phyloP scores from a whole-genome alignment of 306 rosid species.

The Arachis stenosperma region DNA sequence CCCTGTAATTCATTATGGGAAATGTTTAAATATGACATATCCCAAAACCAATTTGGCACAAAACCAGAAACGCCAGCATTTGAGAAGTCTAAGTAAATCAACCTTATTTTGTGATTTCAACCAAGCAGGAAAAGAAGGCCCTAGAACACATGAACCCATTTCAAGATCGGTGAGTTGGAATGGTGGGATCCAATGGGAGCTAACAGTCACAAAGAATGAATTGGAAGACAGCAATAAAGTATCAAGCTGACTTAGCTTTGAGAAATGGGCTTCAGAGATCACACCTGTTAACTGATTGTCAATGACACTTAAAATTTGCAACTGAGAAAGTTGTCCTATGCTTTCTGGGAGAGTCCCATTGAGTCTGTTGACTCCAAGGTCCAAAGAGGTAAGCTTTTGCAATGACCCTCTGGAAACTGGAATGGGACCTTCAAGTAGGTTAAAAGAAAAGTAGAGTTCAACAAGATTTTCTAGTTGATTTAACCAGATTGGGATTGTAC shows the following conservation, averaged over 20 bases:
- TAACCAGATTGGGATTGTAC: slow-evolving; percentile 34
- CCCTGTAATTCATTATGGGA: slow-evolving; percentile 46
- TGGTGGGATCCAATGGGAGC: slow-evolving; percentile 50
- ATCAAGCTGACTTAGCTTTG: slow-evolving; percentile 30
- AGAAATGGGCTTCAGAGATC: slow-evolving; percentile 49
- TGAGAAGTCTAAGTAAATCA: slow-evolving; percentile 23
- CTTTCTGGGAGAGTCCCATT: slow-evolving; percentile 51
- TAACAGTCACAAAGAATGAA: slow-evolving; percentile 44
- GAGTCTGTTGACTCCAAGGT: slow-evolving; percentile 39
- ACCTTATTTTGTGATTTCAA: slow-evolving; percentile 43
- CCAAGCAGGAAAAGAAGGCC: slow-evolving; percentile 57
- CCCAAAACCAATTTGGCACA: slow-evolving; percentile 58
- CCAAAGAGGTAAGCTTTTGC: slow-evolving; percentile 21
- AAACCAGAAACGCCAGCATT: slow-evolving; percentile 26
- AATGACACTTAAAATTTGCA: slow-evolving; percentile 42
- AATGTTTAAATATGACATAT: slow-evolving; percentile 37
- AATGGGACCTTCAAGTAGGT: slow-evolving; percentile 47
- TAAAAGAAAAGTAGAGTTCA: slow-evolving; percentile 16
- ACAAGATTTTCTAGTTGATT: slow-evolving; percentile 38
- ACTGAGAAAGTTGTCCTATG: slow-evolving; percentile 49
- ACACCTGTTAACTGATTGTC: slow-evolving; percentile 49
- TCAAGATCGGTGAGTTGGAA: slow-evolving; percentile 50
- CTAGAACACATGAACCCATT: slow-evolving; percentile 51
- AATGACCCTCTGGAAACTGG: slow-evolving; percentile 40
- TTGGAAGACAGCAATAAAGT: slow-evolving; percentile 28